phyloP scores from a whole-genome alignment of 116 monocot genomes.

The Zostera marina region DNA sequence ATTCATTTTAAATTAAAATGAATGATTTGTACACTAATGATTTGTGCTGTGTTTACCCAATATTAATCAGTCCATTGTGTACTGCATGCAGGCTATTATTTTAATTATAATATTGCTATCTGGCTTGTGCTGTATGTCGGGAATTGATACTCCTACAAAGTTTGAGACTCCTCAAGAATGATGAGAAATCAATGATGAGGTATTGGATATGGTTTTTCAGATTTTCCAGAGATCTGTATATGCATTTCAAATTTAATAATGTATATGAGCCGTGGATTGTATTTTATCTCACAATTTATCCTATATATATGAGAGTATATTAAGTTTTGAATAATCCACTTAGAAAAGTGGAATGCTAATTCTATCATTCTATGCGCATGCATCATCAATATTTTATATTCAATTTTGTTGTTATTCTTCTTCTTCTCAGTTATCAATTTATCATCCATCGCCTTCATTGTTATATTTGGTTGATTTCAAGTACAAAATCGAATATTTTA shows the following conservation, averaged over 20 bases:
- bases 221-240: constrained; percentile 3
- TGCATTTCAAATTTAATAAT: neutral
- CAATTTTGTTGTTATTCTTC: no score
- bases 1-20: no score
- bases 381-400: no score
- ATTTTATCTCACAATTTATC: neutral
- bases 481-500: no score
- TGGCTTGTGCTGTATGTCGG: constrained; percentile 81
- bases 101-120: constrained; percentile 85
- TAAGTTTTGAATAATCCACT: no score
- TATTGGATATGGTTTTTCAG: neutral
- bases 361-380: no score
- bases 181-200: constrained; percentile 7
- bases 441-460: no score
- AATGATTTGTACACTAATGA: no score
- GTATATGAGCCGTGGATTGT: neutral
- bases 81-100: constrained; percentile 41
- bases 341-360: no score
- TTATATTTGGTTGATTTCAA: no score
- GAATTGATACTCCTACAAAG: constrained; percentile 70
- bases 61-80: neutral
- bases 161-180: constrained; percentile 63
- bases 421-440: no score
- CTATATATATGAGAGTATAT: neutral
- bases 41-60: no score